phyloP scores from a whole-genome alignment of 768 basidiomycete species.

The Hydnomerulius pinastri region DNA sequence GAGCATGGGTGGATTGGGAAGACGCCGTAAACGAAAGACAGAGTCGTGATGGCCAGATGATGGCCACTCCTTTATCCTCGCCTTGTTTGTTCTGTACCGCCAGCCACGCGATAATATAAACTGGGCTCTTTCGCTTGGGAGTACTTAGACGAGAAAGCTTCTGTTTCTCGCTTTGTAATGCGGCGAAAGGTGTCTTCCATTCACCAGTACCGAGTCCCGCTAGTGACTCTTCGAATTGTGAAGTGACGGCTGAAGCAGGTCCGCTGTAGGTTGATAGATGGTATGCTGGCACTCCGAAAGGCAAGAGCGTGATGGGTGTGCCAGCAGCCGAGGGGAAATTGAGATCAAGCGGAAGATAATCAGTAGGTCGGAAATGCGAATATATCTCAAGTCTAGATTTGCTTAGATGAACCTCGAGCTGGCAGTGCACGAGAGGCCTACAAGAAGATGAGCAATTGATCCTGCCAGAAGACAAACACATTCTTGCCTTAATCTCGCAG shows the following conservation, averaged over 20 bases:
- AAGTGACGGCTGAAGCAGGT: conserved; percentile 58
- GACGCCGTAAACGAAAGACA: conserved; percentile 49
- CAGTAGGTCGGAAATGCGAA: conserved; percentile 57
- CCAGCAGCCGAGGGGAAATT: conserved; percentile 52
- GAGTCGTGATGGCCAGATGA: conserved; percentile 70
- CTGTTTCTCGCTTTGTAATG: conserved; percentile 20
- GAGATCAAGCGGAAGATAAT: conserved; percentile 51
- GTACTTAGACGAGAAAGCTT: conserved; percentile 19
- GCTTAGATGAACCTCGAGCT: conserved; percentile 55
- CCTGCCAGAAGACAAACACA: neutral
- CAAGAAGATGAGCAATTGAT: conserved; percentile 13
- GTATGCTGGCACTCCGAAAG: conserved; percentile 72
- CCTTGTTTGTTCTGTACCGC: conserved; percentile 76
- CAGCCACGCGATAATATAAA: conserved; percentile 72
- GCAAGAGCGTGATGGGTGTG: conserved; percentile 69
- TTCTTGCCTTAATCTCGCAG: conserved; percentile 47
- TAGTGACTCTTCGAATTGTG: conserved; percentile 66
- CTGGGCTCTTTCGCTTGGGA: conserved; percentile 19
- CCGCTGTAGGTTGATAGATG: conserved; percentile 71
- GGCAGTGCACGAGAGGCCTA: conserved; percentile 63
- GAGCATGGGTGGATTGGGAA: conserved; percentile 37
- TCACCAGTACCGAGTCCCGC: conserved; percentile 60
- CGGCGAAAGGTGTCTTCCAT: conserved; percentile 38
- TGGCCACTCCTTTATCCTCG: conserved; percentile 75
- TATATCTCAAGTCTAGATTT: conserved; percentile 60